phyloP scores from a whole-genome alignment of 1,284 basidiomycete genomes.

The Butyriboletus appendiculatus region DNA sequence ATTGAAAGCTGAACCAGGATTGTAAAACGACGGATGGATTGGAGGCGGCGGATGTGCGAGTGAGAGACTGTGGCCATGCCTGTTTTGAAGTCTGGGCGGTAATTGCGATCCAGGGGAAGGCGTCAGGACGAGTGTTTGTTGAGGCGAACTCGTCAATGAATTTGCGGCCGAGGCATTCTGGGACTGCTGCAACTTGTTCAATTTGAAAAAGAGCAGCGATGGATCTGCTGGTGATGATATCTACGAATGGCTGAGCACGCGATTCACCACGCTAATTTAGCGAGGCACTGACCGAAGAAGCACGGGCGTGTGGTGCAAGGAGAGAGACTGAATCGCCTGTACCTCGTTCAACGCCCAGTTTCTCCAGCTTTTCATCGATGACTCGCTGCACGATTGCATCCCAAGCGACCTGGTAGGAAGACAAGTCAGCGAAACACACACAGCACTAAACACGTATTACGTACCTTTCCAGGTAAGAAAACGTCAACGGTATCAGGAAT shows the following conservation, averaged over 20 bases:
- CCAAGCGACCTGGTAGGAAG: constrained; percentile 59
- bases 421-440: constrained; percentile 12
- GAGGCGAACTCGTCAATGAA: constrained; percentile 64
- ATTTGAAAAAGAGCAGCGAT: constrained; percentile 72
- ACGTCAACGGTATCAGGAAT: constrained; percentile 72
- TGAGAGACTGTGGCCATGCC: constrained; percentile 73
- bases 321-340: constrained; percentile 57
- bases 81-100: constrained; percentile 48
- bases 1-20: constrained; percentile 49
- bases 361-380: constrained; percentile 79
- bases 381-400: constrained; percentile 63
- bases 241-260: constrained; percentile 39
- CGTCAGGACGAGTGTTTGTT: constrained; percentile 51
- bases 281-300: constrained; percentile 64
- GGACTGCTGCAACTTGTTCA: constrained; percentile 78
- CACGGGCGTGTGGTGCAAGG: constrained; percentile 71
- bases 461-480: constrained; percentile 78
- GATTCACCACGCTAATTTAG: constrained; percentile 19
- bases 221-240: constrained; percentile 86
- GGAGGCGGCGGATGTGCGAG: constrained; percentile 55
- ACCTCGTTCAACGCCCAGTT: constrained; percentile 72
- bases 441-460: constrained; percentile 7
- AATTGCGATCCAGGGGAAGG: constrained; percentile 51
- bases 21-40: constrained; percentile 39
- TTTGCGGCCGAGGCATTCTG: constrained; percentile 55